A percentile compares a stretch with the other conserved stretches of the same genome.
These are phyloP conservation scores for Cercospora sp. DNA, from an alignment of 2,329 filamentous ascomycete genomes.

Conservation along the genomic window DNA sequence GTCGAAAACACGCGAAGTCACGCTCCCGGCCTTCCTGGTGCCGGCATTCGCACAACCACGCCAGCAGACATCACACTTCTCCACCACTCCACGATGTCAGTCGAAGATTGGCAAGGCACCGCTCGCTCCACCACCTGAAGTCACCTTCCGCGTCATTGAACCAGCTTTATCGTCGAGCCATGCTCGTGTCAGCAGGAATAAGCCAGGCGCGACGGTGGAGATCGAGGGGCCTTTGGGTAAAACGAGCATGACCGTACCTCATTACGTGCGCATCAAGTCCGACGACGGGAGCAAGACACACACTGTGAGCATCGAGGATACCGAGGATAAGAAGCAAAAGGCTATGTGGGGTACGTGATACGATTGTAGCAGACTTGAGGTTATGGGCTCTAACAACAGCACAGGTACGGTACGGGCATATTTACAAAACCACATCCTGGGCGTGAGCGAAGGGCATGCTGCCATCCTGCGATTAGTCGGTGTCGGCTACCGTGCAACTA, in stretches of 20 bases:
- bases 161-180: constrained; percentile 57
- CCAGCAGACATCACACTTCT: constrained; percentile 59
- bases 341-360: constrained; percentile 86
- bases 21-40: constrained; percentile 68
- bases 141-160: constrained; percentile 69
- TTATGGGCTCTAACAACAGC: constrained; percentile 1
- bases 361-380: not conserved
- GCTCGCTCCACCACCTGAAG: constrained; percentile 78
- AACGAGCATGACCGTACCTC: constrained; percentile 74
- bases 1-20: constrained; percentile 20
- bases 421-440: constrained; percentile 84
- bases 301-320: constrained; percentile 68
- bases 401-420: constrained; percentile 86
- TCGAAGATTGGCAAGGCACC: constrained; percentile 86
- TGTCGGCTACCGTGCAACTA: constrained; percentile 87
- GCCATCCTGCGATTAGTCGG: constrained; percentile 90
- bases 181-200: constrained; percentile 58
- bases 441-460: constrained; percentile 94
- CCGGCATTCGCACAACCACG: constrained; percentile 61
- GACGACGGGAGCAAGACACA: constrained; percentile 65
- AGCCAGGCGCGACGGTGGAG: constrained; percentile 66
- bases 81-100: constrained; percentile 62
- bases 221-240: constrained; percentile 80
- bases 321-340: constrained; percentile 69
- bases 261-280: constrained; percentile 71